Evolutionary conservation across 345 rosid genomes (phyloP).

Genomic region (Ceriops decandra): DNA sequence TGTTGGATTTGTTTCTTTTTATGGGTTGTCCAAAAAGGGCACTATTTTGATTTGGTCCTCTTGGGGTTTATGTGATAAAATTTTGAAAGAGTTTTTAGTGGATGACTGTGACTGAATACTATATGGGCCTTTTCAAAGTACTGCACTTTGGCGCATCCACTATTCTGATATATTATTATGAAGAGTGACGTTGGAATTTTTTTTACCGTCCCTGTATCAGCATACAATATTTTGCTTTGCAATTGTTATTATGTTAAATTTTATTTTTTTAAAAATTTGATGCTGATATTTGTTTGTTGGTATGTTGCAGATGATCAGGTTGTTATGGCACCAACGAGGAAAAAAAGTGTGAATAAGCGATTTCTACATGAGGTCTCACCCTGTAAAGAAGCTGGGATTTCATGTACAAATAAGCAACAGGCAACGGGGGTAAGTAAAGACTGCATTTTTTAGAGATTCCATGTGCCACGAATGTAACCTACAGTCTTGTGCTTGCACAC

Average conservation of each 20-base stretch:
- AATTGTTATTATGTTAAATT: background rate
- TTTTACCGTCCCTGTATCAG: background rate
- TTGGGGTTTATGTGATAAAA: background rate
- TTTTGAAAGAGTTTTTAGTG: background rate
- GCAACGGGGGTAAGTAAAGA: conserved; percentile 45
- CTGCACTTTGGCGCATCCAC: too few relatives aligned
- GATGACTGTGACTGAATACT: background rate
- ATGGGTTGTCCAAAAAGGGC: background rate
- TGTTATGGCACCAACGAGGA: conserved; percentile 72
- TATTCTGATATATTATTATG: background rate
- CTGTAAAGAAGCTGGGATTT: conserved; percentile 48
- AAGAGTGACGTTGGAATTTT: background rate
- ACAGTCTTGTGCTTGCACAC: conserved; percentile 1
- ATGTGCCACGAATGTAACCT: conserved; percentile 2
- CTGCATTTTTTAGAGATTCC: background rate
- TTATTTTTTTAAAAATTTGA: background rate
- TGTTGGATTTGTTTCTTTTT: background rate
- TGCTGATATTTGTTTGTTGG: background rate
- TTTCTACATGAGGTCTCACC: conserved; percentile 64
- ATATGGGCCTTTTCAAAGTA: background rate
- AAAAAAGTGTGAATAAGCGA: conserved; percentile 75
- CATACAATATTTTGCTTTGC: background rate
- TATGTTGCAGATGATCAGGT: conserved; percentile 25
- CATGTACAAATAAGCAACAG: conserved; percentile 49
- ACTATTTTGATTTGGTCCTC: background rate